These are phyloP conservation scores for Cymbopogon citratus DNA, from an alignment of 176 grass and related monocot genomes.

Conservation along the genomic window DNA sequence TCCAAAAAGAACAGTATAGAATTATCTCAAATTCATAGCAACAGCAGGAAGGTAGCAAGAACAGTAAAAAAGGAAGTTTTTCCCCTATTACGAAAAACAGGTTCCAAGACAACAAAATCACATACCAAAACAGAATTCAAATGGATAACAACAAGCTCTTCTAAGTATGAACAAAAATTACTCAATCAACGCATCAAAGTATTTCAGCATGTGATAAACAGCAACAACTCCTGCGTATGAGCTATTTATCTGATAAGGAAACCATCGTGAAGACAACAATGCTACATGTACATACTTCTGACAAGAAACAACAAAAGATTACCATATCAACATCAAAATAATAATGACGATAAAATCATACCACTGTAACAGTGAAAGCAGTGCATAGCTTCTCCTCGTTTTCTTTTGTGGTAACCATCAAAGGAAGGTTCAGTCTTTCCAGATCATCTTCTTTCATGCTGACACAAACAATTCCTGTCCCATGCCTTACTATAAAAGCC, in stretches of 20 bases:
- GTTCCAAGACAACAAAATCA: neutral
- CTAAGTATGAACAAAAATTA: neutral
- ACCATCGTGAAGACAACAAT: neutral
- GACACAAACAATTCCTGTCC: conserved; percentile 87
- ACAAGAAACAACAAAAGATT: neutral
- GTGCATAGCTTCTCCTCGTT: conserved; percentile 85
- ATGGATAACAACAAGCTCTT: neutral
- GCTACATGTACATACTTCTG: neutral
- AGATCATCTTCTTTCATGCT: conserved; percentile 89
- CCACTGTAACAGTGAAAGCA: conserved; percentile 89
- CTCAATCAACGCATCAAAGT: neutral
- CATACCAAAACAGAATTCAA: neutral
- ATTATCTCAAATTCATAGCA: neutral
- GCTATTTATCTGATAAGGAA: neutral
- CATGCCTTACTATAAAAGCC: conserved; percentile 80
- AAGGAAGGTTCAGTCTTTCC: conserved; percentile 68
- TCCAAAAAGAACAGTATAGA: neutral
- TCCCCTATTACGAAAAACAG: neutral
- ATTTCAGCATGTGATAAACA: neutral
- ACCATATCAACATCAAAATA: conserved; percentile 3
- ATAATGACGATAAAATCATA: conserved; percentile 32
- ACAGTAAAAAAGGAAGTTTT: neutral
- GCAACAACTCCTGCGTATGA: neutral
- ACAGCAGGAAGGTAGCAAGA: neutral
- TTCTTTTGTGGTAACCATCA: conserved; percentile 79